These are phyloP conservation scores for Leccinum subspadiceum DNA, from an alignment of 1,284 basidiomycete species.

Conservation along the genomic window DNA sequence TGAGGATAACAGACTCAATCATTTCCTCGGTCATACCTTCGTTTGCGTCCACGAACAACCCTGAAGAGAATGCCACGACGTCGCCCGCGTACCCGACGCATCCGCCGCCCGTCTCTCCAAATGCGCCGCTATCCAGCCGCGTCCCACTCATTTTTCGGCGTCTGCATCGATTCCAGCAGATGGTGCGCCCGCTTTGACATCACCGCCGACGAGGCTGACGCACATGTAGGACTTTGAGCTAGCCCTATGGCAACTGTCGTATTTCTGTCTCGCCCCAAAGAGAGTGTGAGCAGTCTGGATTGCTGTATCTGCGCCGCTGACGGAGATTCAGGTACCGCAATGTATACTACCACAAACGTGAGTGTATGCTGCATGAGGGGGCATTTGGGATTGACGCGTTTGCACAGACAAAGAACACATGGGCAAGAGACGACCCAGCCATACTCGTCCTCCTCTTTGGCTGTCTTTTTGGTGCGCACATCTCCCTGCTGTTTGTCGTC, in stretches of 20 bases:
- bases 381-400: not conserved
- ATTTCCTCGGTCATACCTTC: slow-evolving; percentile 72
- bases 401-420: slow-evolving; percentile 95
- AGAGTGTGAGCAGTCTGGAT: slow-evolving; percentile 69
- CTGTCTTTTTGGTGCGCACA: slow-evolving; percentile 63
- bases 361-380: not conserved
- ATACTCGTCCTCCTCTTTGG: slow-evolving; percentile 83
- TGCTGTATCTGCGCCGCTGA: slow-evolving; percentile 12
- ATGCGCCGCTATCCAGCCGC: slow-evolving; percentile 45
- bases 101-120: slow-evolving; percentile 37
- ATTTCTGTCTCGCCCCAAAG: slow-evolving; percentile 85
- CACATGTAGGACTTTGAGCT: slow-evolving; percentile 85
- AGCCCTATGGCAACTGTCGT: slow-evolving; percentile 91
- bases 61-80: slow-evolving; percentile 30
- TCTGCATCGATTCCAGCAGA: slow-evolving; percentile 78
- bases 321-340: slow-evolving; percentile 67
- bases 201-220: slow-evolving; percentile 3
- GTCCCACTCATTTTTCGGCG: slow-evolving; percentile 78
- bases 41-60: slow-evolving; percentile 48
- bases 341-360: slow-evolving; percentile 90
- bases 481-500: not conserved
- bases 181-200: slow-evolving; percentile 42
- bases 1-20: slow-evolving; percentile 36
- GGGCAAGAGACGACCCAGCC: slow-evolving; percentile 94
- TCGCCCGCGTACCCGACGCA: slow-evolving; percentile 40